Conservation (phyloP, 768 basidiomycete genomes). For the Mycena galopus region DNA sequence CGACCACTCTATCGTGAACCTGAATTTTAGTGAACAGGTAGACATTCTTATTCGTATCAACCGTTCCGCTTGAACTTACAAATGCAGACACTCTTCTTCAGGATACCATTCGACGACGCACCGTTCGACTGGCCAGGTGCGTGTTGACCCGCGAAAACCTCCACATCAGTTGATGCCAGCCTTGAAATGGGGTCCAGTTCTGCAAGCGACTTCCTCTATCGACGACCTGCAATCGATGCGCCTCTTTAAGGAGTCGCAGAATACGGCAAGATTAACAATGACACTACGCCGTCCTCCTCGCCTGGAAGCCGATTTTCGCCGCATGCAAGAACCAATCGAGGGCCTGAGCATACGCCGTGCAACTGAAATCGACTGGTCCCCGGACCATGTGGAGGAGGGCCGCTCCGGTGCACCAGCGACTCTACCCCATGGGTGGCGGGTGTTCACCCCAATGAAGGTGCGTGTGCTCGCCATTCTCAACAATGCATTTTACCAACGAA, state of each 20-base stretch:
- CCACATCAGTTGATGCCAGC: neutral
- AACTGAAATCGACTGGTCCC: slow-evolving; percentile 35
- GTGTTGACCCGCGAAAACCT: neutral
- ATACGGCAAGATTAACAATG: slow-evolving; percentile 22
- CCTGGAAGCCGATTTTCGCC: slow-evolving; percentile 32
- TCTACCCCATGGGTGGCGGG: slow-evolving; percentile 13
- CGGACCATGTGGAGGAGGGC: slow-evolving; percentile 15
- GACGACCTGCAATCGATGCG: slow-evolving; percentile 30
- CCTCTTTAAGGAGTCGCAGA: neutral
- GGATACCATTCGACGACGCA: slow-evolving; percentile 20
- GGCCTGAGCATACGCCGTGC: slow-evolving; percentile 15
- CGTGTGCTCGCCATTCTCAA: neutral
- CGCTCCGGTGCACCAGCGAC: slow-evolving; percentile 14
- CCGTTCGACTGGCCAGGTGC: slow-evolving; percentile 21
- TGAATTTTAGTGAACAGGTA: slow-evolving; percentile 25
- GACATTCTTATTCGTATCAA: neutral
- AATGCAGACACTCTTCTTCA: slow-evolving; percentile 27
- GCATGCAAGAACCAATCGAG: neutral
- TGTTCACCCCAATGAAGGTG: slow-evolving; percentile 33
- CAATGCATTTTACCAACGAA: neutral
- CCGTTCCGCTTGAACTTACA: neutral
- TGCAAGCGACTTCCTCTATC: slow-evolving; percentile 21
- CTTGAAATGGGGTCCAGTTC: neutral
- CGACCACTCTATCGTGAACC: slow-evolving; percentile 17
- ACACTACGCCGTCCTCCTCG: slow-evolving; percentile 32